Evolutionary conservation across 2,329 filamentous ascomycete species (phyloP).

Genomic region (Calonectria hongkongensis): DNA sequence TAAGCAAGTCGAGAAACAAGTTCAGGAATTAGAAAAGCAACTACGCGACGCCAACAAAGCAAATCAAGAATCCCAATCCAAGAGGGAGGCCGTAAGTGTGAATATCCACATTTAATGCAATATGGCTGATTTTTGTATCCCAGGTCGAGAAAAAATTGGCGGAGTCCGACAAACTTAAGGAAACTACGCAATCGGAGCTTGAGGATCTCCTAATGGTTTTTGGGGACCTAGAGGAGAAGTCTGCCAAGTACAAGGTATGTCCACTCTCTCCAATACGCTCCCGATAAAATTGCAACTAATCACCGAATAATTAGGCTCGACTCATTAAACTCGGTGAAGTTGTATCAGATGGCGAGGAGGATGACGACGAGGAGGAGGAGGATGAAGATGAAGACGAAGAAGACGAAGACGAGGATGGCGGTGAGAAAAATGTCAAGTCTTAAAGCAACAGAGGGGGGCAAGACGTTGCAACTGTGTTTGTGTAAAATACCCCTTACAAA

Average conservation of each 20-base stretch:
- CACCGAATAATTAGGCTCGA: slow-evolving; percentile 66
- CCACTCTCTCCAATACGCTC: neutral
- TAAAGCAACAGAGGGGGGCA: slow-evolving; percentile 8
- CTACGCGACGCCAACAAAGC: slow-evolving; percentile 48
- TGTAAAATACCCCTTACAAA: slow-evolving; percentile 55
- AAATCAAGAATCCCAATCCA: slow-evolving; percentile 49
- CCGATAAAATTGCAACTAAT: slow-evolving; percentile 35
- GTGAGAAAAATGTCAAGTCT: slow-evolving; percentile 29
- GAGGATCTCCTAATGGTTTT: slow-evolving; percentile 90
- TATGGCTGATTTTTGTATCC: slow-evolving; percentile 44
- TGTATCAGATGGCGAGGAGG: slow-evolving; percentile 85
- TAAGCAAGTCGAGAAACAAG: slow-evolving; percentile 52
- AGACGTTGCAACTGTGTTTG: slow-evolving; percentile 20
- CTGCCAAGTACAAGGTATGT: slow-evolving; percentile 82
- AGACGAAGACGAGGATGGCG: slow-evolving; percentile 35
- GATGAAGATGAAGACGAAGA: slow-evolving; percentile 45
- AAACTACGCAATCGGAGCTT: slow-evolving; percentile 81
- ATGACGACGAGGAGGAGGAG: slow-evolving; percentile 72
- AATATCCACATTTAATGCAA: slow-evolving; percentile 41
- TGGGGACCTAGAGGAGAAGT: slow-evolving; percentile 86
- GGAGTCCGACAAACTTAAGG: slow-evolving; percentile 76
- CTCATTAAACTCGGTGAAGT: slow-evolving; percentile 80
- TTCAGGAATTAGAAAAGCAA: slow-evolving; percentile 54
- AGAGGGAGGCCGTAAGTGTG: slow-evolving; percentile 54
- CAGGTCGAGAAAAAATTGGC: slow-evolving; percentile 58